Evolutionary conservation across 306 rosid genomes (phyloP).

Genomic region (Vicia villosa): DNA sequence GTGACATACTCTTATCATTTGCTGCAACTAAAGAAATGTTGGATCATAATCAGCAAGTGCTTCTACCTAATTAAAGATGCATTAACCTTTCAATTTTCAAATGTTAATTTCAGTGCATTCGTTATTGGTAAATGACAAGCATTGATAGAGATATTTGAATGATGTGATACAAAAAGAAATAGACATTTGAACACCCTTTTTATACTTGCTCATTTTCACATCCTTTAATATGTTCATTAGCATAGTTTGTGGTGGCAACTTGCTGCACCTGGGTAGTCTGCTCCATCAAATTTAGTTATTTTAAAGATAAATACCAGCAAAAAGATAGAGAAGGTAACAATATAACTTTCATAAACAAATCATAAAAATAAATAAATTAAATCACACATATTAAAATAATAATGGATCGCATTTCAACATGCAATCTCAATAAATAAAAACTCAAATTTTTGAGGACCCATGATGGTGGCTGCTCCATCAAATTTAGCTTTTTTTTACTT

Average conservation of each 20-base stretch:
- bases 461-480: too few relatives aligned
- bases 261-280: neutral
- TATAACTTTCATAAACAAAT: too few relatives aligned
- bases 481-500: too few relatives aligned
- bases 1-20: neutral
- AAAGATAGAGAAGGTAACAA: too few relatives aligned
- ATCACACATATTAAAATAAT: too few relatives aligned
- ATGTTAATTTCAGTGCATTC: neutral
- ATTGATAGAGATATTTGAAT: conserved; percentile 1
- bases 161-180: neutral
- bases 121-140: neutral
- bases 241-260: neutral
- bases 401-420: too few relatives aligned
- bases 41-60: neutral
- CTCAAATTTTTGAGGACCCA: too few relatives aligned
- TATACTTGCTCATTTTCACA: neutral
- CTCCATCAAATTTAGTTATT: neutral
- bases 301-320: neutral
- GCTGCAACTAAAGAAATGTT: neutral
- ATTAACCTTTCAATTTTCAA: conserved; percentile 4
- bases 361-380: too few relatives aligned
- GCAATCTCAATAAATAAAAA: too few relatives aligned
- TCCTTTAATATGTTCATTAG: neutral
- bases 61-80: neutral
- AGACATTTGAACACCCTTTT: neutral